A percentile compares a stretch with the other conserved stretches of the same genome.
These are phyloP conservation scores for Zymoseptoria passerinii DNA, from an alignment of 2,329 filamentous ascomycete species.

Conservation along the genomic window DNA sequence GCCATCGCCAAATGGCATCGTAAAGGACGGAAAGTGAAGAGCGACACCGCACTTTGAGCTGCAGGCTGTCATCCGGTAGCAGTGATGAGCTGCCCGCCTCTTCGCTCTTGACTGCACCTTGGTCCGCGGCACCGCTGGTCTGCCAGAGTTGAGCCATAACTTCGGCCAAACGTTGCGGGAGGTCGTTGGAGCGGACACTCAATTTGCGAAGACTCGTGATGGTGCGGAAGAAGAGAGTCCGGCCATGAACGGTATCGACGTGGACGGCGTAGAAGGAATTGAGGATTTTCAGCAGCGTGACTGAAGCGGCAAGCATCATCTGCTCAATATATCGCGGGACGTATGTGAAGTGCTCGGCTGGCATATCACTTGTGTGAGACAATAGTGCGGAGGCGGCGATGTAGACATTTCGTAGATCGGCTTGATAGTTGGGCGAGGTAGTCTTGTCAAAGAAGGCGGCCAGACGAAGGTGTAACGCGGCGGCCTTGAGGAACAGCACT, in stretches of 20 bases:
- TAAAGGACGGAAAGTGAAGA: constrained; percentile 82
- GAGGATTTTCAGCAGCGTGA: constrained; percentile 66
- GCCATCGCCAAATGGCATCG: constrained; percentile 79
- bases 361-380: constrained; percentile 58
- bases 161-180: constrained; percentile 71
- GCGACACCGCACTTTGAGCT: constrained; percentile 72
- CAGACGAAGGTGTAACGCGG: constrained; percentile 65
- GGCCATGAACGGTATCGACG: constrained; percentile 61
- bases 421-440: constrained; percentile 60
- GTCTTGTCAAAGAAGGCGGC: constrained; percentile 76
- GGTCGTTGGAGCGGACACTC: constrained; percentile 68
- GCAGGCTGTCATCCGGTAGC: constrained; percentile 55
- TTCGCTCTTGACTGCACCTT: constrained; percentile 23
- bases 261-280: constrained; percentile 67
- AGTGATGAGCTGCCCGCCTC: constrained; percentile 16
- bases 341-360: constrained; percentile 48
- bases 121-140: constrained; percentile 33
- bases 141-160: constrained; percentile 87
- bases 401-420: constrained; percentile 69
- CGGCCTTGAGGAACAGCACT: constrained; percentile 60
- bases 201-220: constrained; percentile 63
- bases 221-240: constrained; percentile 61
- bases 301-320: constrained; percentile 75
- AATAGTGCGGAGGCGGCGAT: constrained; percentile 62
- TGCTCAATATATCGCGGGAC: constrained; percentile 72